Evolutionary conservation across 306 rosid species (phyloP).

Genomic region (Prunus padus): DNA sequence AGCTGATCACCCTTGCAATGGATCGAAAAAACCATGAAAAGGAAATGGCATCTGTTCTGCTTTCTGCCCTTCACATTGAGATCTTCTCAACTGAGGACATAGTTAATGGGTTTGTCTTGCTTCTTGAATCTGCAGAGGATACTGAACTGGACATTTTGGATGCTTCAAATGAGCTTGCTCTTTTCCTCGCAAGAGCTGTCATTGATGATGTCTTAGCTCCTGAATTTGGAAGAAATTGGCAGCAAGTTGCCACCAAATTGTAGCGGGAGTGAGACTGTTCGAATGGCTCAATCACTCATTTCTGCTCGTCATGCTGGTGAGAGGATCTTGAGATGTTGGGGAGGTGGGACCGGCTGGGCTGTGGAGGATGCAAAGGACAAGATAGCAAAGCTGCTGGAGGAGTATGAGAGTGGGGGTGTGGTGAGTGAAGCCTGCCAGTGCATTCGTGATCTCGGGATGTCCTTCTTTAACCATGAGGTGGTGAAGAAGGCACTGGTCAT

Average conservation of each 20-base stretch:
- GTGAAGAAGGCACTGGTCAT: constrained; percentile 94
- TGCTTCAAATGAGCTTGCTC: constrained; percentile 96
- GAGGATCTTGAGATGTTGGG: constrained; percentile 96
- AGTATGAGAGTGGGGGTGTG: constrained; percentile 90
- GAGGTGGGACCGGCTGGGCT: constrained; percentile 99
- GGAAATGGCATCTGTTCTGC: constrained; percentile 98
- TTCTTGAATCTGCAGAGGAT: constrained; percentile 90
- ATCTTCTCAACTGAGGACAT: constrained; percentile 91
- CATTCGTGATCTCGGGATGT: constrained; percentile 90
- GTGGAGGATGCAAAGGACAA: constrained; percentile 99
- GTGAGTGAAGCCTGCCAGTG: constrained; percentile 92
- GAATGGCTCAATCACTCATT: constrained; percentile 70
- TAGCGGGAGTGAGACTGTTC: constrained; percentile 82
- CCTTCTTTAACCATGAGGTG: constrained; percentile 97
- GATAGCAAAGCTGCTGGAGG: constrained; percentile 88
- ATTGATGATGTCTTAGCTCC: constrained; percentile 92
- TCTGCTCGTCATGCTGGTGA: constrained; percentile 98
- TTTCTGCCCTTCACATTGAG: constrained; percentile 94
- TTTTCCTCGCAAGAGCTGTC: constrained; percentile 90
- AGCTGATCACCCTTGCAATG: constrained; percentile 87
- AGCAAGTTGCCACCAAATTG: constrained; percentile 58
- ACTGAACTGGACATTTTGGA: constrained; percentile 90
- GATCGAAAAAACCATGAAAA: constrained; percentile 96
- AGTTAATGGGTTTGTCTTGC: constrained; percentile 80
- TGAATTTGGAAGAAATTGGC: constrained; percentile 84